These are phyloP conservation scores for Pichia sp. DNA, from an alignment of 1,139 yeast species.

Conservation along the genomic window DNA sequence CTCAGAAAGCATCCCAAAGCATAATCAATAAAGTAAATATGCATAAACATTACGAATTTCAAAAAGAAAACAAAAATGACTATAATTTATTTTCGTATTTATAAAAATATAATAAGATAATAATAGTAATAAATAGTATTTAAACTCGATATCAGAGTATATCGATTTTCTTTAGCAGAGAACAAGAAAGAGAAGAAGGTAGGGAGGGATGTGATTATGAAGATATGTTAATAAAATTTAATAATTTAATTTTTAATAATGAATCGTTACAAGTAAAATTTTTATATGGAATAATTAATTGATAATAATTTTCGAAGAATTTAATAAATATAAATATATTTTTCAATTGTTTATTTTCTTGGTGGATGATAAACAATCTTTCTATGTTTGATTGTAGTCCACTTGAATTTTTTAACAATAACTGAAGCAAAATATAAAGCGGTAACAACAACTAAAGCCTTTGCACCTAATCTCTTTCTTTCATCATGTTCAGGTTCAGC, in stretches of 20 bases:
- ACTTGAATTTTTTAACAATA: conserved; percentile 96
- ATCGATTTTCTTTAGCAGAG: no score
- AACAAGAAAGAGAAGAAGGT: no score
- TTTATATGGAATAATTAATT: conserved; percentile 1
- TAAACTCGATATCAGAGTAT: no score
- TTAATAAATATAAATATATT: no score
- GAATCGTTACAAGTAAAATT: conserved; percentile 1
- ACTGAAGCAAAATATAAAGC: conserved; percentile 76
- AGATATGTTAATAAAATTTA: neutral
- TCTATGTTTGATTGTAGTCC: conserved; percentile 95
- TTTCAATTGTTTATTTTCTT: conserved; percentile 40
- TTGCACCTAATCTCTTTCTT: conserved; percentile 94
- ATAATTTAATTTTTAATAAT: neutral
- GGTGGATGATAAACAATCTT: conserved; percentile 92
- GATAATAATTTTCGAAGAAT: neutral
- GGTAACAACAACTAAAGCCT: conserved; percentile 77
- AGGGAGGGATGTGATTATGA: no score
- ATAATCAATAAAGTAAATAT: no score
- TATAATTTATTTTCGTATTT: no score
- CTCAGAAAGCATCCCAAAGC: no score
- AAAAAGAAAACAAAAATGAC: no score
- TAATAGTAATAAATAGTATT: no score
- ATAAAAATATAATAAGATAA: no score
- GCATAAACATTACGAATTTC: no score
- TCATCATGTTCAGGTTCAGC: conserved; percentile 98